phyloP scores from a whole-genome alignment of 176 grass and related monocot genomes.

The Musa itinerans region DNA sequence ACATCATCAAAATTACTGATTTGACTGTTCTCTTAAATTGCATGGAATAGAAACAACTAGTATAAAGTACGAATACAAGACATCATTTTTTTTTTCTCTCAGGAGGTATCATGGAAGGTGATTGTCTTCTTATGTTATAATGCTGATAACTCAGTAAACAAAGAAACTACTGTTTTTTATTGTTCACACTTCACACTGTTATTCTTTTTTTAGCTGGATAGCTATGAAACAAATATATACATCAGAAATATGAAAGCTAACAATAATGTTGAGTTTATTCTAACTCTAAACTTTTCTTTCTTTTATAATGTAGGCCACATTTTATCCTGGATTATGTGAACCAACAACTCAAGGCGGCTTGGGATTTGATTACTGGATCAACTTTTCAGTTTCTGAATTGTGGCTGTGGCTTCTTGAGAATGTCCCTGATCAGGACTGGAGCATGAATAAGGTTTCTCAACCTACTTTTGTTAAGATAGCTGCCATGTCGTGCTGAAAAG shows the following conservation, averaged over 20 bases:
- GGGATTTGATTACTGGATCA: constrained; percentile 89
- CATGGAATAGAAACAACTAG: background rate
- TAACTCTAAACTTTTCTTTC: constrained; percentile 6
- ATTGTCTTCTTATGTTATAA: background rate
- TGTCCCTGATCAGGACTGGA: constrained; percentile 80
- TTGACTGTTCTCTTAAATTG: too few relatives aligned
- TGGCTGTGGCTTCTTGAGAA: constrained; percentile 96
- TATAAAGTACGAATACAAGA: background rate
- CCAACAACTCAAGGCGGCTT: constrained; percentile 79
- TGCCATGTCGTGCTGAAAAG: background rate
- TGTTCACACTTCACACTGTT: too few relatives aligned
- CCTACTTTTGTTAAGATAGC: background rate
- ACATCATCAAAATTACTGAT: too few relatives aligned
- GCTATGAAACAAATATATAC: background rate
- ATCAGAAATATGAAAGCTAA: too few relatives aligned
- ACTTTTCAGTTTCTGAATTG: constrained; percentile 88
- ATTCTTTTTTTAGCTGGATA: background rate
- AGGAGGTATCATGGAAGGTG: background rate
- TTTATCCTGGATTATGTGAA: constrained; percentile 94
- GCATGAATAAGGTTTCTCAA: constrained; percentile 72
- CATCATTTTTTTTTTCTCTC: background rate
- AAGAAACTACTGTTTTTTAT: too few relatives aligned
- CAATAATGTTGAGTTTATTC: too few relatives aligned
- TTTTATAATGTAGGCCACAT: constrained; percentile 52
- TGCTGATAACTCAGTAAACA: too few relatives aligned